Percentiles rank a stretch among this genome's conserved stretches.
These are phyloP conservation scores for Tuber indicum DNA, from an alignment of 495 filamentous ascomycete genomes.

Conservation along the genomic window DNA sequence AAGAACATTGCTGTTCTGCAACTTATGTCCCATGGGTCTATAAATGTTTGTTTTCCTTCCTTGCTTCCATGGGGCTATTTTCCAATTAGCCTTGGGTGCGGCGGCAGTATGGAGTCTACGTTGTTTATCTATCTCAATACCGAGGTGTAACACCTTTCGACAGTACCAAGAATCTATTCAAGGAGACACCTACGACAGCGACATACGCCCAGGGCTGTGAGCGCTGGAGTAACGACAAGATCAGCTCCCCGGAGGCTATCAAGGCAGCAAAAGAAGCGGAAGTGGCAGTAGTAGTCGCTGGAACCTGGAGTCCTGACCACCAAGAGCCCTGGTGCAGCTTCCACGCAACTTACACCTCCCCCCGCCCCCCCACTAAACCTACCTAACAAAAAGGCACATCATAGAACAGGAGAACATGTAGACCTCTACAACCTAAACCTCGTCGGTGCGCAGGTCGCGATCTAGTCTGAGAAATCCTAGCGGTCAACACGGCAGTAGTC, in stretches of 20 bases:
- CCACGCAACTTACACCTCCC: slow-evolving; percentile 53
- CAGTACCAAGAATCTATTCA: slow-evolving; percentile 56
- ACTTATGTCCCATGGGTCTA: slow-evolving; percentile 63
- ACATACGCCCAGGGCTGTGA: slow-evolving; percentile 65
- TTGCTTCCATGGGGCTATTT: not conserved
- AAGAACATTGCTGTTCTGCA: slow-evolving; percentile 65
- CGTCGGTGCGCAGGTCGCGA: slow-evolving; percentile 62
- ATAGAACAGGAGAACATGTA: slow-evolving; percentile 63
- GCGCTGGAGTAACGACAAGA: slow-evolving; percentile 63
- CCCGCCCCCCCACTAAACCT: not conserved
- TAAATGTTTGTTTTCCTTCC: slow-evolving; percentile 53
- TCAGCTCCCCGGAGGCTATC: slow-evolving; percentile 57
- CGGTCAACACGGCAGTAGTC: slow-evolving; percentile 61
- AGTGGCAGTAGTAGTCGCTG: slow-evolving; percentile 63
- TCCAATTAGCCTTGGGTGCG: slow-evolving; percentile 16
- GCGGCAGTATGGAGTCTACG: slow-evolving; percentile 59
- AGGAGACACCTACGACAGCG: slow-evolving; percentile 48
- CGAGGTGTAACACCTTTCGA: slow-evolving; percentile 60
- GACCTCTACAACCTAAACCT: slow-evolving; percentile 57
- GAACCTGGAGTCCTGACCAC: slow-evolving; percentile 69
- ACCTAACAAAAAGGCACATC: not conserved
- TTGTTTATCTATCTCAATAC: slow-evolving; percentile 55
- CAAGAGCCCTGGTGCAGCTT: slow-evolving; percentile 59
- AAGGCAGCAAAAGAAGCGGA: slow-evolving; percentile 58
- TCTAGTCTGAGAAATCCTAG: slow-evolving; percentile 57